Evolutionary conservation across 176 grass and related monocot species (phyloP).

Genomic region (Lolium multiflorum): DNA sequence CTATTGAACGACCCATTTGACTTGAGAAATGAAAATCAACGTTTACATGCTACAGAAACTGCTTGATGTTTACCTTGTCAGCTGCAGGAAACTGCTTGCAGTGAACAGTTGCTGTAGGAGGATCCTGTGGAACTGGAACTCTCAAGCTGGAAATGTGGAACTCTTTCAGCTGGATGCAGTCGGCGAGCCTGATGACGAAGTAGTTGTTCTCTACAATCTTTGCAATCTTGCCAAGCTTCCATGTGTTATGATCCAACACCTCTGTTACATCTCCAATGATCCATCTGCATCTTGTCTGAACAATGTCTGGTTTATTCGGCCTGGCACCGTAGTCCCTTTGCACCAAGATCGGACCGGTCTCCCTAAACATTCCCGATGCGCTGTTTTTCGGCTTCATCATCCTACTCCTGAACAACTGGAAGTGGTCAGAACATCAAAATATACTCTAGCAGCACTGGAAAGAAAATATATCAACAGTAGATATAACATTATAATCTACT

Average conservation of each 20-base stretch:
- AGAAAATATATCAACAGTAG: neutral
- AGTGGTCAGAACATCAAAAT: constrained; percentile 34
- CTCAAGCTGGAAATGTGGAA: constrained; percentile 66
- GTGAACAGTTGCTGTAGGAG: constrained; percentile 28
- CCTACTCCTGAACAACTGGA: neutral
- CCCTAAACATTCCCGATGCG: constrained; percentile 36
- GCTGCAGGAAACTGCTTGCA: constrained; percentile 28
- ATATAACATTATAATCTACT: constrained; percentile 9
- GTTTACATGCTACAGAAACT: neutral
- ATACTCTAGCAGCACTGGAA: neutral
- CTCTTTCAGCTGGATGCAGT: constrained; percentile 72
- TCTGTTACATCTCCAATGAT: constrained; percentile 73
- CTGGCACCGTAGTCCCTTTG: constrained; percentile 29
- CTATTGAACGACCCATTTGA: neutral
- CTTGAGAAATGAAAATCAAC: neutral
- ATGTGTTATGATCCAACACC: constrained; percentile 62
- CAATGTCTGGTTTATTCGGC: constrained; percentile 39
- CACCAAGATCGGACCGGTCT: constrained; percentile 18
- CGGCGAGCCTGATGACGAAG: constrained; percentile 59
- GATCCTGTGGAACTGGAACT: constrained; percentile 34
- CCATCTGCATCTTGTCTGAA: constrained; percentile 56
- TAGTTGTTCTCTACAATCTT: constrained; percentile 57
- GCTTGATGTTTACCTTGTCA: constrained; percentile 39
- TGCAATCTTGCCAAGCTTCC: constrained; percentile 70
- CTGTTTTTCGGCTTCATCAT: constrained; percentile 56